Evolutionary conservation across 768 basidiomycete genomes (phyloP), one percentile per base, ranked within the genome.

Genomic region (Amanita brunnescens): DNA sequence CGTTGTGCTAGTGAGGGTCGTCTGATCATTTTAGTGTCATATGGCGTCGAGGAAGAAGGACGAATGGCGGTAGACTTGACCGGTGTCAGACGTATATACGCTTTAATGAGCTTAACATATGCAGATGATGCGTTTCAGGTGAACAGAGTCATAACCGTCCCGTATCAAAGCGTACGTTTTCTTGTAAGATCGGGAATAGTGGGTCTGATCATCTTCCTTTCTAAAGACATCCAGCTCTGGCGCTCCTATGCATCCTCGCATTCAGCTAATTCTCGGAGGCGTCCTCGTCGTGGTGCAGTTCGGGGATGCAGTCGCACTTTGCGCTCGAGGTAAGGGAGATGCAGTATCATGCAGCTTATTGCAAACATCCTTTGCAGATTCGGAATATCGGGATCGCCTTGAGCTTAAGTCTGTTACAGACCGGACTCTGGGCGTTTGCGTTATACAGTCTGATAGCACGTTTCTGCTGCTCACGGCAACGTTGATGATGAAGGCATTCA

Each of bases 221-320:
- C 39, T 18, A 26, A 30, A 87, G 87, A 85, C 79, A 18, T 77
- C 79, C 26, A 72, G 74, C 53, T 83, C 81, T 34, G 78, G 80
- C 23, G 83, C 83, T 1, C 85, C 85, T 0, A 79, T 81, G 54
- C 86, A 87, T 59, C 84, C 87, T 33, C 75, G 82, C 40, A 72
- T 90, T 48, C 78, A 78, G 48, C 69, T 81, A 14, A 64, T 86
- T 20, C 67, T 71, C n/a, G 72, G 71, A n/a, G 86, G 84, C 16
- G 69, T 74, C 18, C 59, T 87, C 7, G 65, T 81, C 34, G 72
- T 76, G 30, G 73, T 87, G 6, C 79, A 88, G 57, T 90, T 87
- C 55, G 86, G 86, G 24, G 87, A 90, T 63, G 80, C 85, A 1
- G 79, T 88, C 16, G 81, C 83, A 4, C 70, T 90, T 9, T 84